Evolutionary conservation across 73 alveolate species (phyloP).

Genomic region (Symbiodinium natans): DNA sequence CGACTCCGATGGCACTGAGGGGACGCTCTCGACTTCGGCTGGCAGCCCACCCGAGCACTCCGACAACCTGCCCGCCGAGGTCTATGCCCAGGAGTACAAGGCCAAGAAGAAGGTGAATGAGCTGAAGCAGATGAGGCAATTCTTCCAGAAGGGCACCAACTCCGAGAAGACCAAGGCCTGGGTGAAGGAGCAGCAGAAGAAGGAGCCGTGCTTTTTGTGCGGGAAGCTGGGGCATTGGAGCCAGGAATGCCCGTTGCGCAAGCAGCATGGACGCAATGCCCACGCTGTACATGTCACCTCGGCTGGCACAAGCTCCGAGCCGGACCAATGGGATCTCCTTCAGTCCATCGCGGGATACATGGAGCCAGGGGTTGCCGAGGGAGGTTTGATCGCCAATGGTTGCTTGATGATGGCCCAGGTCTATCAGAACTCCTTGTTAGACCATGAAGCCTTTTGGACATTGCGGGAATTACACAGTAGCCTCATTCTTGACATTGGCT

Average conservation of each 20-base stretch:
- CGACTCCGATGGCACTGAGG: neutral
- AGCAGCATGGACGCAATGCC: neutral
- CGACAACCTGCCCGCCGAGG: neutral
- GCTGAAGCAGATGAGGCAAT: neutral
- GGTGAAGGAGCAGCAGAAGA: slow-evolving; percentile 10
- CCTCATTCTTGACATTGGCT: slow-evolving; percentile 17
- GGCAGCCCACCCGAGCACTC: neutral
- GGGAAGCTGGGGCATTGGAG: slow-evolving; percentile 19
- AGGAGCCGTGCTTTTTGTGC: neutral
- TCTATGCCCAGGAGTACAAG: neutral
- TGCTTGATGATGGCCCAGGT: neutral
- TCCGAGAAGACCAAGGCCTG: neutral
- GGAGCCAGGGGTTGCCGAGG: neutral
- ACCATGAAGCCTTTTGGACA: neutral
- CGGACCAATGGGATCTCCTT: neutral
- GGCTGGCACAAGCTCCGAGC: neutral
- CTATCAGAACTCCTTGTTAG: too few relatives aligned
- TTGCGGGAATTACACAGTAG: neutral
- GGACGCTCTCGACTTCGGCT: neutral
- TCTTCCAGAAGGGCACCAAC: neutral
- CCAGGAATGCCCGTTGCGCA: neutral
- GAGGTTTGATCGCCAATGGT: neutral
- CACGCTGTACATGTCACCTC: neutral
- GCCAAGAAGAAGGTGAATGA: slow-evolving; percentile 22
- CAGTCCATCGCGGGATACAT: neutral